Conservation (phyloP, 208 protist genomes). For the Leishmania braziliensis region DNA sequence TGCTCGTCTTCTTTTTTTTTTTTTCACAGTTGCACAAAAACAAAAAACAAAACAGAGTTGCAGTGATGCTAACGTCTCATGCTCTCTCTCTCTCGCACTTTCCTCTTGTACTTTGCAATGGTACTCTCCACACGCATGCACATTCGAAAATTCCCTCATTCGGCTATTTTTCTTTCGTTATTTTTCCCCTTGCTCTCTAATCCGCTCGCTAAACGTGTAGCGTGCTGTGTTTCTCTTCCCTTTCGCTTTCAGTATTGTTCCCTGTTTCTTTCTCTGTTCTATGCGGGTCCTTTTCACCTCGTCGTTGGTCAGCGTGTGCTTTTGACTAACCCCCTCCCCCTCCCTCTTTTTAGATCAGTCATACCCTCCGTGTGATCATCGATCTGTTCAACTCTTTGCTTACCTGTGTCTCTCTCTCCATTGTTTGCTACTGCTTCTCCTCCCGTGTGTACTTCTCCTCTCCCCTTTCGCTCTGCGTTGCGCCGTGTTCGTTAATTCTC, state of each 20-base stretch:
- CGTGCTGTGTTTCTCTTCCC: conserved; percentile 1
- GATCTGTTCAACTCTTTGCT: background rate
- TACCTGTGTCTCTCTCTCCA: conserved; percentile 5
- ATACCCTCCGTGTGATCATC: background rate
- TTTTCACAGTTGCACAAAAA: background rate
- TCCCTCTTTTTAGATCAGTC: background rate
- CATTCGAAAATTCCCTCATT: background rate
- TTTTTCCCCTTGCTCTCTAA: background rate
- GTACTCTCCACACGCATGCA: background rate
- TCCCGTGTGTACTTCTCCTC: background rate
- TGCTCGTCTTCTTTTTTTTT: background rate
- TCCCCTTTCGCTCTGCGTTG: background rate
- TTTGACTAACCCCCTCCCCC: background rate
- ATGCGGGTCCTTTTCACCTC: background rate
- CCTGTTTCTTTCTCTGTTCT: background rate
- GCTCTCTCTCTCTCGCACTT: background rate
- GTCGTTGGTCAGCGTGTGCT: background rate
- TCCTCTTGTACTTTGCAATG: background rate
- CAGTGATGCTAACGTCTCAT: background rate
- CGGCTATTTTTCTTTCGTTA: background rate
- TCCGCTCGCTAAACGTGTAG: background rate
- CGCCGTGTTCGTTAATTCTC: background rate
- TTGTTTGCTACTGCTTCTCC: background rate
- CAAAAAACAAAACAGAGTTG: background rate
- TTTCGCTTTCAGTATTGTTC: background rate